Evolutionary conservation across 208 protist species (phyloP).

Genomic region (Wallacemonas sp.): DNA sequence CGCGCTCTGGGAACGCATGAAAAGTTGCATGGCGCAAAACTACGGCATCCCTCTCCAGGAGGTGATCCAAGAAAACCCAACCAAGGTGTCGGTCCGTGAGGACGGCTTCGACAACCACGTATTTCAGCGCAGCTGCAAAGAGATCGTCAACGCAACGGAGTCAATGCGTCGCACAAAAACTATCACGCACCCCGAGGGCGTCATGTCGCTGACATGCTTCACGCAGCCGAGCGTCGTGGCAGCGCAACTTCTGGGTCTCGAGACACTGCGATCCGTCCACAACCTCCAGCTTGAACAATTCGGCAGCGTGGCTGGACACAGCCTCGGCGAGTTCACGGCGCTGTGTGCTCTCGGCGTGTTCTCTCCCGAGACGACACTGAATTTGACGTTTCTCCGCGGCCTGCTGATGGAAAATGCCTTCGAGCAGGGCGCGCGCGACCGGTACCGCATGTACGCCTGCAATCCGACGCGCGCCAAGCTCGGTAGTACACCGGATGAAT

Average conservation of each 20-base stretch:
- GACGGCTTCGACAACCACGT: constrained; percentile 54
- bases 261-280: constrained; percentile 25
- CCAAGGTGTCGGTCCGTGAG: constrained; percentile 34
- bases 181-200: constrained; percentile 57
- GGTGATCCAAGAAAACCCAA: constrained; percentile 77
- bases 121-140: constrained; percentile 36
- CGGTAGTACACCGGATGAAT: constrained; percentile 35
- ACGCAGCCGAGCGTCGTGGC: constrained; percentile 84
- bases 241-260: constrained; percentile 60
- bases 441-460: constrained; percentile 82
- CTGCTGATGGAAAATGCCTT: constrained; percentile 81
- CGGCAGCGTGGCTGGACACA: constrained; percentile 68
- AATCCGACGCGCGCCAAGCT: constrained; percentile 70
- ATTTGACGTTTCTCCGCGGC: constrained; percentile 78
- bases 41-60: constrained; percentile 75
- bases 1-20: constrained; percentile 69
- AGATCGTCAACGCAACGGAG: constrained; percentile 50
- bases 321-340: constrained; percentile 87
- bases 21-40: constrained; percentile 68
- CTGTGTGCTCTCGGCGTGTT: constrained; percentile 73
- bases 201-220: constrained; percentile 77
- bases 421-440: constrained; percentile 27
- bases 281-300: constrained; percentile 22
- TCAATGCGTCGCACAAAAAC: constrained; percentile 34
- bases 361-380: constrained; percentile 62